These are phyloP conservation scores for Nigrospora oryzae DNA, from an alignment of 2,329 filamentous ascomycete genomes.

Conservation along the genomic window DNA sequence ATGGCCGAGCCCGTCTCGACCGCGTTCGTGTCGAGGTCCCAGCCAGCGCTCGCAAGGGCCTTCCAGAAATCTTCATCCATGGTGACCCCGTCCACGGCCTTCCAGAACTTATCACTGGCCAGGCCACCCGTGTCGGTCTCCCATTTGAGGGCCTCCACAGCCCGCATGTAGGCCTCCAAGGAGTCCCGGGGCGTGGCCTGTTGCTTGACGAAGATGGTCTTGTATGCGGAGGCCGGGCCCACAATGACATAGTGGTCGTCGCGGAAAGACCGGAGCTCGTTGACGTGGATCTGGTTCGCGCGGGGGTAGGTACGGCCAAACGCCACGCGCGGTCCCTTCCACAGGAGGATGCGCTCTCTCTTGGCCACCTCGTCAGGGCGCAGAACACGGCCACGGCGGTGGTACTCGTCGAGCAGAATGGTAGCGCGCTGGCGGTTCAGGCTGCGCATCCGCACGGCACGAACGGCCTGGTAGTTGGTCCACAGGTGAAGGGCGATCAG, in stretches of 20 bases:
- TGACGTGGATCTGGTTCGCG: conserved; percentile 9
- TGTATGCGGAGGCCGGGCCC: conserved; percentile 33
- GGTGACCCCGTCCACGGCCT: conserved; percentile 1
- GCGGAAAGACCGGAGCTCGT: conserved; percentile 40
- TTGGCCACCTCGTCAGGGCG: conserved; percentile 58
- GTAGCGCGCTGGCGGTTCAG: conserved; percentile 83
- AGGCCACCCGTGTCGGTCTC: neutral
- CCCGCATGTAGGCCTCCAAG: conserved; percentile 24
- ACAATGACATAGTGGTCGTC: conserved; percentile 54
- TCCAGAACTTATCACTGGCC: neutral
- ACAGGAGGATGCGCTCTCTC: conserved; percentile 56
- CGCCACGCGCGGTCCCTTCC: conserved; percentile 34
- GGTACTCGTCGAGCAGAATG: conserved; percentile 58
- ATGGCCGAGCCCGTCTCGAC: conserved; percentile 56
- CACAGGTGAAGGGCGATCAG: conserved; percentile 70
- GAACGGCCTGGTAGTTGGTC: conserved; percentile 82
- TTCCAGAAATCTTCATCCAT: conserved; percentile 34
- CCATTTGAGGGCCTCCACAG: conserved; percentile 13
- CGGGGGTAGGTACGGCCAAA: conserved; percentile 21
- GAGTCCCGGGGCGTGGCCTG: conserved; percentile 34
- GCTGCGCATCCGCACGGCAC: conserved; percentile 72
- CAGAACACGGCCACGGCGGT: conserved; percentile 43
- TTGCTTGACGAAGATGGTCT: conserved; percentile 56
- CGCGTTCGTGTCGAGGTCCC: conserved; percentile 56
- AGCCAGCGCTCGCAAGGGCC: conserved; percentile 41